Evolutionary conservation across 2,329 filamentous ascomycete genomes (phyloP), one percentile per base, ranked within the genome.

Genomic region (Talaromyces atroroseus): DNA sequence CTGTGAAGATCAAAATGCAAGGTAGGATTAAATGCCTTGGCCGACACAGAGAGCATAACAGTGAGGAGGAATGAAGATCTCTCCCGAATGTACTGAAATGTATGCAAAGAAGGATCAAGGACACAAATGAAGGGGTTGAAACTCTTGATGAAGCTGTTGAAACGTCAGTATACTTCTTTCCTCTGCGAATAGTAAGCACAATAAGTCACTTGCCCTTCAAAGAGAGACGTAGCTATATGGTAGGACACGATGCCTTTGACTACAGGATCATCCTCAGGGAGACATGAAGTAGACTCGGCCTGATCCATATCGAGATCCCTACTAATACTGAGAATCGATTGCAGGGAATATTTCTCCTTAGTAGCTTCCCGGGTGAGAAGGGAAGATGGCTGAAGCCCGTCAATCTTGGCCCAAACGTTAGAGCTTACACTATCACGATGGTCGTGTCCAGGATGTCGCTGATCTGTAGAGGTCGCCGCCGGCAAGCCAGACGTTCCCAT

Each of bases 51-150:
- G 3, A 75, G 62, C 12, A 73, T 63, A n/a, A 65, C 59, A 5
- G 65, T 69, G 1, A 75, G 60, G 12, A 75, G 64, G 54, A 75
- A 75, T 10, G 72, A 55, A 1, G 71, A 74, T 47, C 64, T 65
- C 46, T 66, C 62, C n/a, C 68, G 65, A 7, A 74, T 67, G 23
- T 70, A 70, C 16, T 62, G 49, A 44, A 75, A 71, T 1, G 69
- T 74, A 57, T 75, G 71, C 5, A 75, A 57, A 3, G 51, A 52
- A 5, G 69, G 71, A 51, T 75, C 73, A 6, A 76, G 60, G 49
- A 74, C 71, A 57, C 68, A 67, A n/a, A 75, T 70, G 23, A 71
- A 75, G 1, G 71, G 69, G 49, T 75, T 75, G 11, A 74, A 61
- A 47, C 66, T 67, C 18, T 58, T 61, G 57, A 75, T 71, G 56